These are phyloP conservation scores for Phaeosphaeria sp. DNA, from an alignment of 2,329 filamentous ascomycete species.

Conservation along the genomic window DNA sequence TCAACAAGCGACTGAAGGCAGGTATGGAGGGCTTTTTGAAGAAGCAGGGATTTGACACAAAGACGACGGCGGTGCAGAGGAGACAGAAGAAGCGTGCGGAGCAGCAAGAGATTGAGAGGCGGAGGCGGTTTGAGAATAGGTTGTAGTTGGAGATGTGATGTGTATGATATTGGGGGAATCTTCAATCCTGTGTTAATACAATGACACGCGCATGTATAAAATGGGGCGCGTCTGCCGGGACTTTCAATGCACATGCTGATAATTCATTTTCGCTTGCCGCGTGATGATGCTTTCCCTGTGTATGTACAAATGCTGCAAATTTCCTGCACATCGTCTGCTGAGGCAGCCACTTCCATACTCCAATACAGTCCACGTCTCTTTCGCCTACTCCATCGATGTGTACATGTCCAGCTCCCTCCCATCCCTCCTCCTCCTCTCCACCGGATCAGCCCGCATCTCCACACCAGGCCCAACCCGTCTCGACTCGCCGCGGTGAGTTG, in stretches of 20 bases:
- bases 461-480: conserved; percentile 81
- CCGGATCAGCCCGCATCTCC: conserved; percentile 74
- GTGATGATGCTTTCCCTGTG: neutral
- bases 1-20: conserved; percentile 24
- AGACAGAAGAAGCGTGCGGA: conserved; percentile 38
- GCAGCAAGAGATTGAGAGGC: conserved; percentile 35
- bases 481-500: conserved; percentile 61
- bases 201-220: conserved; percentile 10
- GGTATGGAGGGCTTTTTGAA: conserved; percentile 17
- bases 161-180: conserved; percentile 30
- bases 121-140: conserved; percentile 38
- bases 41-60: conserved; percentile 23
- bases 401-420: conserved; percentile 68
- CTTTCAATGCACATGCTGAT: neutral
- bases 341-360: neutral
- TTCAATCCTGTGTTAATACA: conserved; percentile 19
- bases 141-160: conserved; percentile 13
- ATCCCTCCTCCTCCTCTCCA: conserved; percentile 60
- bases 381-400: conserved; percentile 68
- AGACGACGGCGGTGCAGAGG: conserved; percentile 24
- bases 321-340: neutral
- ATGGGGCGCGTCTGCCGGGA: neutral
- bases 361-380: neutral
- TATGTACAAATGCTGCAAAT: conserved; percentile 1
- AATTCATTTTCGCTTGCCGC: neutral